phyloP scores from a whole-genome alignment of 1,139 yeast species.

The Diutina rugosa region DNA sequence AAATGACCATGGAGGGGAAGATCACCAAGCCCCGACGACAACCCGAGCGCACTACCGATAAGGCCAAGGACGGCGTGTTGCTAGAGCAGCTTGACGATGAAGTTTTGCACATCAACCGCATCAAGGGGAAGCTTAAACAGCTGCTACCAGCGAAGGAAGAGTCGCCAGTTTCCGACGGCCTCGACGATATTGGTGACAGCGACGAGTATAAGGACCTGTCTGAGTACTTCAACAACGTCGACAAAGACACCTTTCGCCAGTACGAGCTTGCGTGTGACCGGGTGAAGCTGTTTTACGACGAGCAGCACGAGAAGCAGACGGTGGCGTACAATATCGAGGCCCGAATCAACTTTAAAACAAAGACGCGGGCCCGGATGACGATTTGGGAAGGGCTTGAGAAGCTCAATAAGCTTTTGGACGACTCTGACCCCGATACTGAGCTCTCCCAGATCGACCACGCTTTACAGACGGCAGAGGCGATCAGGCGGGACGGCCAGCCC shows the following conservation, averaged over 20 bases:
- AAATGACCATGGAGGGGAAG: conserved; percentile 12
- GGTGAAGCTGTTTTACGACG: conserved; percentile 53
- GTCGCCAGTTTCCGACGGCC: not conserved
- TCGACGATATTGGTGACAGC: not conserved
- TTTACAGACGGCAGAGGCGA: conserved; percentile 65
- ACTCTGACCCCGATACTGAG: conserved; percentile 67
- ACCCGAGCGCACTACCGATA: conserved; percentile 6
- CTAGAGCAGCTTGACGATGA: conserved; percentile 7
- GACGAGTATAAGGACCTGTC: conserved; percentile 12
- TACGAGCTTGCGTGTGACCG: conserved; percentile 61
- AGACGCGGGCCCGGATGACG: conserved; percentile 51
- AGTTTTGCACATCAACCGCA: conserved; percentile 6
- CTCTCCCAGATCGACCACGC: conserved; percentile 68
- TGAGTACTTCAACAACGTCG: conserved; percentile 22
- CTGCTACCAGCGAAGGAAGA: not conserved
- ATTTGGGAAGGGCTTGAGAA: conserved; percentile 62
- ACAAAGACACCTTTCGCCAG: conserved; percentile 40
- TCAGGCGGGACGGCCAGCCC: conserved; percentile 43
- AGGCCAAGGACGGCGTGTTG: conserved; percentile 3
- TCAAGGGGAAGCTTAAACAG: conserved; percentile 2
- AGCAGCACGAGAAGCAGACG: conserved; percentile 60
- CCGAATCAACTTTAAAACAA: conserved; percentile 55
- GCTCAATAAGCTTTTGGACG: conserved; percentile 51
- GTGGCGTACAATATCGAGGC: conserved; percentile 66
- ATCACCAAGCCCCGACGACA: conserved; percentile 12